Evolutionary conservation across 306 rosid genomes (phyloP), one percentile per base, ranked within the genome.

Genomic region (Prunus armeniaca): DNA sequence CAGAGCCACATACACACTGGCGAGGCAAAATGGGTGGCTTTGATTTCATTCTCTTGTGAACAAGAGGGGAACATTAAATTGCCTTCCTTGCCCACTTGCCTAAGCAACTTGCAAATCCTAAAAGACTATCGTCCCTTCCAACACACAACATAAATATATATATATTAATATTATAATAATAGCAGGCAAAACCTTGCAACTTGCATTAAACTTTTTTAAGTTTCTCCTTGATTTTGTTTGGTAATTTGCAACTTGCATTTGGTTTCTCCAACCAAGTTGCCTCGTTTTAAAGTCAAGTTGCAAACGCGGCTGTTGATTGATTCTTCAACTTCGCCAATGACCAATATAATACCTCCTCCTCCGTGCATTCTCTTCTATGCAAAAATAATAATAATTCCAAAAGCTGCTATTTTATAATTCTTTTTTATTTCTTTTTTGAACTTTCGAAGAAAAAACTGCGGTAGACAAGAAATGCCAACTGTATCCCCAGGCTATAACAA

Each of bases 281-380:
- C 19, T 65, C 9, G 43, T 63, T 63, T 63, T 15, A 2, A 63
- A 63, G 67, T 28, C 67, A 63, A 63, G 67, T 63, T 63, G 67
- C 67, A 63, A 30, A 14, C 13, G 38, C 12, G 28, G 3, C 38
- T 7, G 13, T 20, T 22, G 38, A 12, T 62, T 62, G 78, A 82
- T 82, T 83, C 67, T 74, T 76, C 84, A 52, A 65, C 76, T 34
- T 76, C 61, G 20, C 72, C 73, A 54, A 74, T 41, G 30, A 69
- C 28, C 69, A 64, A 55, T 75, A 60, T 67, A 54, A 71, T 52
- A 55, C 38, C 38, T 6, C 38, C 43, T 34, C 43, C 76, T 71
- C 58, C 34, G 55, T 58, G 65, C 78, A 34, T 10, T 67, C 45
- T 63, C 68, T 57, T 51, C 65, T 19, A 67, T 38, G 67, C 14